These are phyloP conservation scores for Fusarium sp. DNA, from an alignment of 2,329 filamentous ascomycete species.

Conservation along the genomic window DNA sequence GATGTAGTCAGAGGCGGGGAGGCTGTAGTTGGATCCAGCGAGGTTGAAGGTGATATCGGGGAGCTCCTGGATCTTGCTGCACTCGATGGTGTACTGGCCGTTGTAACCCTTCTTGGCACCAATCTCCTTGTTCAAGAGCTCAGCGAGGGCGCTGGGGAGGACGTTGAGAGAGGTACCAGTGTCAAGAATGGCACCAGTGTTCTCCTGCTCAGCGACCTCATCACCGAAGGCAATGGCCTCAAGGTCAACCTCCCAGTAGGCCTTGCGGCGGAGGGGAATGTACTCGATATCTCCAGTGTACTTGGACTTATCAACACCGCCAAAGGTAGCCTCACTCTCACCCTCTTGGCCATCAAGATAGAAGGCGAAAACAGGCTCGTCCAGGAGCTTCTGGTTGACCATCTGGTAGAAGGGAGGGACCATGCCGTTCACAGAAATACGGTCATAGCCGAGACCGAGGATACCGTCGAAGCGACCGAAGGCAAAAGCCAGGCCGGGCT, in stretches of 20 bases:
- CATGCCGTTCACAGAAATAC: conserved; percentile 96
- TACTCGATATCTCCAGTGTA: conserved; percentile 88
- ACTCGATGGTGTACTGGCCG: conserved; percentile 96
- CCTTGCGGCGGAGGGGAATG: conserved; percentile 96
- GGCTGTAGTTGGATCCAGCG: conserved; percentile 92
- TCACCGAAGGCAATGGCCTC: conserved; percentile 91
- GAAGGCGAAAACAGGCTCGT: conserved; percentile 95
- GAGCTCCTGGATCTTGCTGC: conserved; percentile 84
- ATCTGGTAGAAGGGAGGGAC: conserved; percentile 97
- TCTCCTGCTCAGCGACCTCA: conserved; percentile 87
- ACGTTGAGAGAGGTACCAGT: conserved; percentile 98
- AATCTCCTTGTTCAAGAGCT: conserved; percentile 97
- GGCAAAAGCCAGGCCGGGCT: conserved; percentile 96
- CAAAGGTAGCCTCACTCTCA: conserved; percentile 89
- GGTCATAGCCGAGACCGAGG: conserved; percentile 92
- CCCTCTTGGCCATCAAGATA: conserved; percentile 84
- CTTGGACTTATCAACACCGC: conserved; percentile 86
- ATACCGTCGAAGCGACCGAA: conserved; percentile 99
- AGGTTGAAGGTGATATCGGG: conserved; percentile 92
- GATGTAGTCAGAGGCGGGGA: conserved; percentile 91
- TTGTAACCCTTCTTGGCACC: conserved; percentile 98
- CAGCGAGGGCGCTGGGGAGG: conserved; percentile 89
- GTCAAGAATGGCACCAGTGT: conserved; percentile 97
- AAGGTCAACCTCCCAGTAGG: conserved; percentile 99
- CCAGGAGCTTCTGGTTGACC: conserved; percentile 88